phyloP scores from a whole-genome alignment of 78 protist genomes.

The Chrysochromulina parva region DNA sequence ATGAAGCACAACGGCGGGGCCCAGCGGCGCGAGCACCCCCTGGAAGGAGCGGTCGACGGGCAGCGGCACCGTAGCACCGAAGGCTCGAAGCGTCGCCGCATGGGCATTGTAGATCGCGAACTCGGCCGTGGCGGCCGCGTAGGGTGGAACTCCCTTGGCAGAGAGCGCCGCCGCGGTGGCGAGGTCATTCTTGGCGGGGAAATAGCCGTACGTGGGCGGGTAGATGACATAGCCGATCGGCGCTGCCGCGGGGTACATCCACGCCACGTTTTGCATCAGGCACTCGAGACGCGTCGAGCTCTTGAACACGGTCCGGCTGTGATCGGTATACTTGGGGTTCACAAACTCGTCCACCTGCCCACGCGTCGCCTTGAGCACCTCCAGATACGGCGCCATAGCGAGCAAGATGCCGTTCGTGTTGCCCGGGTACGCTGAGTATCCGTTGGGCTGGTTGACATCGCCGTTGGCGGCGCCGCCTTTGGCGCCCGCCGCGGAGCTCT shows the following conservation, averaged over 20 bases:
- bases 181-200: constrained; percentile 18
- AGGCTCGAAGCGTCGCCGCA: not conserved
- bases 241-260: not conserved
- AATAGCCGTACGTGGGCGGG: not conserved
- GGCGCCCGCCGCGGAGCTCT: not conserved
- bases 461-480: not conserved
- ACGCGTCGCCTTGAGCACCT: not conserved
- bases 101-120: not conserved
- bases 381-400: not conserved
- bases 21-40: not conserved
- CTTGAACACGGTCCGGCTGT: not conserved
- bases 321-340: not conserved
- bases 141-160: not conserved
- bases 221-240: not conserved
- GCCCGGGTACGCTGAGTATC: not conserved
- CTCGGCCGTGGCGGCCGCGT: not conserved
- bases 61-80: not conserved
- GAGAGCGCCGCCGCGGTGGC: not conserved
- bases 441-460: not conserved
- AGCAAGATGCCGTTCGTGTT: not conserved
- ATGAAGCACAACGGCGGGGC: not conserved
- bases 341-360: constrained; percentile 24
- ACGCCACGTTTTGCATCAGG: constrained; percentile 24
- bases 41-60: not conserved
- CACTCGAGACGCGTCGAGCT: constrained; percentile 10